Conservation (phyloP, 2,329 filamentous ascomycete genomes). For the Alternaria brassicae region DNA sequence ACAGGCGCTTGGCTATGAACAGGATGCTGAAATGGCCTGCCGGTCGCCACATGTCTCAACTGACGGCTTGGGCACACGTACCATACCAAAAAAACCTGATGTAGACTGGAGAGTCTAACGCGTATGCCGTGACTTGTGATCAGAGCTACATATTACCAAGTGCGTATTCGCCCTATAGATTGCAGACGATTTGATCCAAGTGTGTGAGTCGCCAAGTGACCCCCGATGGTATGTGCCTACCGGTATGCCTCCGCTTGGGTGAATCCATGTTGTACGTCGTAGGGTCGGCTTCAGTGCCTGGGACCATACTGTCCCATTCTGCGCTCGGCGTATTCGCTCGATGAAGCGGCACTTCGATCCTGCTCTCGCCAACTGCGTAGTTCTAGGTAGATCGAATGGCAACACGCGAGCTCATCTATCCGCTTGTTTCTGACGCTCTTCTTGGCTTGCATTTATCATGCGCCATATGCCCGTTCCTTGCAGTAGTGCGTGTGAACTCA, state of each 20-base stretch:
- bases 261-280: neutral
- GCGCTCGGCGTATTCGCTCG: neutral
- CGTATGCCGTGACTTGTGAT: neutral
- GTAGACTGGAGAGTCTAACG: neutral
- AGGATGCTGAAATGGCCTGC: slow-evolving; percentile 3
- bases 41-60: slow-evolving; percentile 12
- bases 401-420: slow-evolving; percentile 15
- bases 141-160: neutral
- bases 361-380: neutral
- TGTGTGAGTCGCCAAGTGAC: neutral
- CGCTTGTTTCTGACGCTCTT: slow-evolving; percentile 54
- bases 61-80: slow-evolving; percentile 7
- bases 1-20: neutral
- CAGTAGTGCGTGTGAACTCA: slow-evolving; percentile 88
- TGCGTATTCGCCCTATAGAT: neutral
- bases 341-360: neutral
- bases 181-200: neutral
- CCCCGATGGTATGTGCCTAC: neutral
- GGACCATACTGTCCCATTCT: neutral
- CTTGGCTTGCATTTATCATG: slow-evolving; percentile 93
- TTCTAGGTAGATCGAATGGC: neutral
- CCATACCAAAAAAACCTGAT: neutral
- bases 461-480: slow-evolving; percentile 82
- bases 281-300: neutral
- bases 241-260: neutral